Percentiles rank a stretch among this genome's conserved stretches.
These are phyloP conservation scores for Trichoderma erinaceum DNA, from an alignment of 495 filamentous ascomycete species.

Conservation along the genomic window DNA sequence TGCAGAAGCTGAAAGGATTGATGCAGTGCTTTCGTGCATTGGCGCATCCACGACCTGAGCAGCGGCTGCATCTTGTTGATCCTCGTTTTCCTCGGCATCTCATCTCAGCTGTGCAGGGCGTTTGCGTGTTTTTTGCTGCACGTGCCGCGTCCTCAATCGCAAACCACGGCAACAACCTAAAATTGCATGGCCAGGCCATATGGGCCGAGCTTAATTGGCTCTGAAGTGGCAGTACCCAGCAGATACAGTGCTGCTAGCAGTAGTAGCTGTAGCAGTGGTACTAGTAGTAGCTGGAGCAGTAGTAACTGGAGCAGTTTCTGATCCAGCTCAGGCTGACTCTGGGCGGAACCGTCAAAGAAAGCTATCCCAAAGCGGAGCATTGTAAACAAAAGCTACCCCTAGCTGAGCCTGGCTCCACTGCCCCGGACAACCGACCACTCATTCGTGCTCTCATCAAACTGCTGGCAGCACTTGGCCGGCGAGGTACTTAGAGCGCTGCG, in stretches of 20 bases:
- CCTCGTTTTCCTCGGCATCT: neutral
- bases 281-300: too few relatives aligned
- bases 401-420: neutral
- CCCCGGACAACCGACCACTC: slow-evolving; percentile 13
- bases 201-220: too few relatives aligned
- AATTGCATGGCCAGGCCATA: too few relatives aligned
- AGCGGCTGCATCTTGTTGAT: slow-evolving; percentile 8
- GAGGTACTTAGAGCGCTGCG: neutral
- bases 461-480: neutral
- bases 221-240: too few relatives aligned
- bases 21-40: slow-evolving; percentile 9
- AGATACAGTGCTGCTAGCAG: too few relatives aligned
- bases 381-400: slow-evolving; percentile 19
- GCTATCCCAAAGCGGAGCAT: slow-evolving; percentile 14
- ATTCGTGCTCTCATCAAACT: neutral
- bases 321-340: too few relatives aligned
- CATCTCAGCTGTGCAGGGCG: neutral
- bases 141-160: too few relatives aligned
- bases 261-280: too few relatives aligned
- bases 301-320: too few relatives aligned
- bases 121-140: too few relatives aligned
- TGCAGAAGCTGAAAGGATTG: neutral
- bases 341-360: too few relatives aligned
- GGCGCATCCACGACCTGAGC: neutral
- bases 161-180: too few relatives aligned